A percentile compares a stretch with the other conserved stretches of the same genome.
These are phyloP conservation scores for Mikania micrantha DNA, from an alignment of 129 eudicot genomes.

Conservation along the genomic window DNA sequence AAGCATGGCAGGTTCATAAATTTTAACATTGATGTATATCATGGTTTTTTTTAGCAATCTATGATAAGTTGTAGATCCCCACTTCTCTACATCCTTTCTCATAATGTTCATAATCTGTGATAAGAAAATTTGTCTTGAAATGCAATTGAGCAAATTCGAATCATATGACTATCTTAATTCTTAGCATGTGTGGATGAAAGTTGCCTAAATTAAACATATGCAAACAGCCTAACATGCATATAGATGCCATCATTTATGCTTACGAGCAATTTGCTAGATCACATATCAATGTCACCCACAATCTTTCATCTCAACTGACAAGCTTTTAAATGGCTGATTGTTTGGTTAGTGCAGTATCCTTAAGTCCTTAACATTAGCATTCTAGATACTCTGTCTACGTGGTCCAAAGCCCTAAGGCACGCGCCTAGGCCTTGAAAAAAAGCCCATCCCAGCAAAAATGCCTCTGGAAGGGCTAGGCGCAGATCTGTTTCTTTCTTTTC, in stretches of 20 bases:
- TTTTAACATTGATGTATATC: not conserved
- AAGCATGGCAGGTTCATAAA: slow-evolving; percentile 75
- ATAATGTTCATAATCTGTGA: not conserved
- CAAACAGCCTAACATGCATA: slow-evolving; percentile 1
- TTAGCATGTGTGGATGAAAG: not conserved
- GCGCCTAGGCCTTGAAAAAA: too few species aligned
- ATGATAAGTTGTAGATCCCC: not conserved
- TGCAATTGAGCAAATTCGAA: not conserved
- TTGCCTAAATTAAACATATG: not conserved
- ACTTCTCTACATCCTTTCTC: not conserved
- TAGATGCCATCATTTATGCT: not conserved
- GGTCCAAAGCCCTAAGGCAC: too few species aligned
- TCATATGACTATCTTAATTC: not conserved
- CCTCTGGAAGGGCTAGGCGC: too few species aligned
- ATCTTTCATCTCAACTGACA: not conserved
- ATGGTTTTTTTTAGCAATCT: not conserved
- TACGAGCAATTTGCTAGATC: not conserved
- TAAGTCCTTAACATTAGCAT: not conserved
- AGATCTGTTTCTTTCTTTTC: too few species aligned
- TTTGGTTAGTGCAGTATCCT: not conserved
- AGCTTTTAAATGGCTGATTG: not conserved
- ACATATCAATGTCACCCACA: not conserved
- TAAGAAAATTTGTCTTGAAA: not conserved
- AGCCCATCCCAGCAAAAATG: too few species aligned
- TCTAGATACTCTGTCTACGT: not conserved